Evolutionary conservation across 1,284 basidiomycete genomes (phyloP).

Genomic region (Tylopilus sp.): DNA sequence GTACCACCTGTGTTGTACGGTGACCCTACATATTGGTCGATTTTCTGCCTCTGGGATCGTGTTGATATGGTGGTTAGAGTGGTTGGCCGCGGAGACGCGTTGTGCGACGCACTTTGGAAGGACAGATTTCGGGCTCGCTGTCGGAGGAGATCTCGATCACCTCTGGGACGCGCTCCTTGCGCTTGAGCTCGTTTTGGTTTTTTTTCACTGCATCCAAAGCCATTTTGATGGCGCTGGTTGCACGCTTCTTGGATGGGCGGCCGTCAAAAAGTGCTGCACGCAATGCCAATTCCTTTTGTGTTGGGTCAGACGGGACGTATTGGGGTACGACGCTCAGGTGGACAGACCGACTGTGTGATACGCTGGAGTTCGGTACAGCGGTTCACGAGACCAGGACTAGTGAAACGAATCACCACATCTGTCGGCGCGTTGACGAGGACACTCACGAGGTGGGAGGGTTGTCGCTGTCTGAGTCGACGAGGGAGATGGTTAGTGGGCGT

Average conservation of each 20-base stretch:
- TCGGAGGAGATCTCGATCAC: slow-evolving; percentile 32
- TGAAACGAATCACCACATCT: not conserved
- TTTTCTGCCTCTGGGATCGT: slow-evolving; percentile 20
- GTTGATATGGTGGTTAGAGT: not conserved
- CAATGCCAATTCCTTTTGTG: slow-evolving; percentile 22
- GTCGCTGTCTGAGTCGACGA: slow-evolving; percentile 24
- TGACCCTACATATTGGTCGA: slow-evolving; percentile 2
- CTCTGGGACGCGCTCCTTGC: slow-evolving; percentile 19
- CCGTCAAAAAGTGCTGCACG: slow-evolving; percentile 15
- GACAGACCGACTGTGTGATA: slow-evolving; percentile 24
- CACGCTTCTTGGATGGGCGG: slow-evolving; percentile 22
- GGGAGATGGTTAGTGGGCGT: slow-evolving; percentile 14
- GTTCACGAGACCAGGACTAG: not conserved
- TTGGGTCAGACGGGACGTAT: slow-evolving; percentile 12
- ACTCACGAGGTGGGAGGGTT: slow-evolving; percentile 13
- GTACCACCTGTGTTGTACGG: not conserved
- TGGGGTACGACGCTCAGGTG: not conserved
- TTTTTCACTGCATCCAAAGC: slow-evolving; percentile 9
- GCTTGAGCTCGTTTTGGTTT: slow-evolving; percentile 18
- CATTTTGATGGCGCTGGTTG: slow-evolving; percentile 19
- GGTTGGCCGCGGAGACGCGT: not conserved
- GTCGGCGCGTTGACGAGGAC: not conserved
- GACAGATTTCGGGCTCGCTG: slow-evolving; percentile 26
- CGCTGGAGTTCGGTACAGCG: slow-evolving; percentile 26
- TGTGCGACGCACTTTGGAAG: slow-evolving; percentile 21